Conservation (phyloP, 495 filamentous ascomycete species). For the Penicillium dipodomyicola region DNA sequence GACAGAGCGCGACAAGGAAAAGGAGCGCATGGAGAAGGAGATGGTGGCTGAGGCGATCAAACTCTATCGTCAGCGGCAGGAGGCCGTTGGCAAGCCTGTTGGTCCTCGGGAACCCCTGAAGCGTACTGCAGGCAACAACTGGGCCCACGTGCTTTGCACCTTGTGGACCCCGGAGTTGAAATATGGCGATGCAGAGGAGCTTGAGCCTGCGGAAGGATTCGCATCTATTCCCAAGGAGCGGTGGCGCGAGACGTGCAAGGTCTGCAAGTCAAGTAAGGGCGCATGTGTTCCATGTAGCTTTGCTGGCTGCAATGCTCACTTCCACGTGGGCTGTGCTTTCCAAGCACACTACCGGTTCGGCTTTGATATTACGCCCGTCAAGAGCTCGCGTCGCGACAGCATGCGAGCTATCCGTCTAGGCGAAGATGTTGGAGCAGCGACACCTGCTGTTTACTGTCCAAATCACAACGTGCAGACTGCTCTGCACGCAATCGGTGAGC, state of each 20-base stretch:
- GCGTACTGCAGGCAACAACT: conserved; percentile 89
- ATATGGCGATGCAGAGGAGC: conserved; percentile 75
- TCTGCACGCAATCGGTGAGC: conserved; percentile 75
- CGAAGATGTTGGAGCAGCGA: conserved; percentile 71
- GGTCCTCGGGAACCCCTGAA: conserved; percentile 91
- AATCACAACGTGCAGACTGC: conserved; percentile 69
- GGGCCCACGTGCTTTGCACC: conserved; percentile 95
- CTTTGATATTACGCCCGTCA: conserved; percentile 87
- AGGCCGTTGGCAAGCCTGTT: conserved; percentile 72
- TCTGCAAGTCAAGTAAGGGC: conserved; percentile 67
- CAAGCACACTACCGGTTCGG: conserved; percentile 78
- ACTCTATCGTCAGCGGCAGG: conserved; percentile 77
- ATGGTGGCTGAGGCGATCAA: conserved; percentile 69
- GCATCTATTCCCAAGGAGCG: conserved; percentile 65
- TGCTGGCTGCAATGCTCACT: conserved; percentile 67
- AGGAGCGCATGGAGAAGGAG: conserved; percentile 80
- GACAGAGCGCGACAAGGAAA: conserved; percentile 85
- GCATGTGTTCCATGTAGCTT: conserved; percentile 76
- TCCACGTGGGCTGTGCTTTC: conserved; percentile 89
- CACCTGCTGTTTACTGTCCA: conserved; percentile 85
- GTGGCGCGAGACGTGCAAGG: conserved; percentile 75
- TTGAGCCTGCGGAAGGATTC: conserved; percentile 86
- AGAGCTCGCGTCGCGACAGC: conserved; percentile 76
- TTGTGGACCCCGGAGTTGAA: conserved; percentile 89
- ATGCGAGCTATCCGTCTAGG: conserved; percentile 71